phyloP scores from a whole-genome alignment of 2,329 filamentous ascomycete species.

The Pestalotiopsis sp. region DNA sequence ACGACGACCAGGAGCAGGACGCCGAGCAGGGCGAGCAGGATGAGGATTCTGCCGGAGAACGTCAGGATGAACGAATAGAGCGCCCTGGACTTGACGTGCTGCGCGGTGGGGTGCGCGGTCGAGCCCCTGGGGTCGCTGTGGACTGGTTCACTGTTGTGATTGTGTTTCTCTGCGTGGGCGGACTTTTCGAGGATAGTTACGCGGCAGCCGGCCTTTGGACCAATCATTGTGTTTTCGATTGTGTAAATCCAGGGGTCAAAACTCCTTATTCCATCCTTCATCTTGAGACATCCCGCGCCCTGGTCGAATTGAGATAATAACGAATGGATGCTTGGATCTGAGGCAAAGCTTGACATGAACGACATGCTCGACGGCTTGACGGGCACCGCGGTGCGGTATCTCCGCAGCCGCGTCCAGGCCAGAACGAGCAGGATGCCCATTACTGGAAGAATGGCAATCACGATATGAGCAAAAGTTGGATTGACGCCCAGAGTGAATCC shows the following conservation, averaged over 20 bases:
- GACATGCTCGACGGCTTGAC: conserved; percentile 39
- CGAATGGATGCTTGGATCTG: conserved; percentile 23
- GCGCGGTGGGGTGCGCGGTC: too few species aligned
- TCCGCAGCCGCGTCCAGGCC: conserved; percentile 24
- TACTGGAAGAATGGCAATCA: conserved; percentile 27
- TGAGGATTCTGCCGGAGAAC: conserved; percentile 23
- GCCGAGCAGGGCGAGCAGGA: conserved; percentile 29
- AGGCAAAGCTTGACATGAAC: conserved; percentile 33
- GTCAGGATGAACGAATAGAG: conserved; percentile 32
- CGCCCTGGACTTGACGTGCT: not conserved
- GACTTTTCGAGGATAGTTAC: too few species aligned
- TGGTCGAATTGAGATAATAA: conserved; percentile 24
- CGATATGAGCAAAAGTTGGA: conserved; percentile 23
- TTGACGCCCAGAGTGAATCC: conserved; percentile 33
- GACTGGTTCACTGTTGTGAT: too few species aligned
- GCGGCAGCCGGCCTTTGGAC: too few species aligned
- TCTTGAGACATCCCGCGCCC: conserved; percentile 20
- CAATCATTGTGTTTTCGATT: not conserved
- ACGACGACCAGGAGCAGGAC: conserved; percentile 37
- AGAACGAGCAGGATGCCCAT: conserved; percentile 30
- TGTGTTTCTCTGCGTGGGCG: too few species aligned
- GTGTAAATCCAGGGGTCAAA: conserved; percentile 27
- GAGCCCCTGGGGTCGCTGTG: too few species aligned
- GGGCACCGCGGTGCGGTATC: conserved; percentile 34
- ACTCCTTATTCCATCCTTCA: conserved; percentile 17